These are phyloP conservation scores for Aspergillus oerlinghausenensis DNA, from an alignment of 2,329 filamentous ascomycete genomes.

Conservation along the genomic window DNA sequence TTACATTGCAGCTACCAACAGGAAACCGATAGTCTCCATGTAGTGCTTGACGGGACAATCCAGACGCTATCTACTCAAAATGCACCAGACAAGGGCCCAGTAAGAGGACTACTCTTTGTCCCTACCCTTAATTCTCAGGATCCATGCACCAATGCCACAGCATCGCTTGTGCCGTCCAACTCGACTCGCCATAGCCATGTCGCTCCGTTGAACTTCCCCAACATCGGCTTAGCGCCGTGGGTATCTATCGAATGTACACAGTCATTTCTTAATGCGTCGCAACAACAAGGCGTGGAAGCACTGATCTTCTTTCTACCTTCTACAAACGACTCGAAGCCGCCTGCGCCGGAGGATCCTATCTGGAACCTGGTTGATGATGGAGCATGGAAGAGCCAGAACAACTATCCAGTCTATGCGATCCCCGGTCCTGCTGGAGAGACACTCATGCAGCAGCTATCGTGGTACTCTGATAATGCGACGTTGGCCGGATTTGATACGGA, in stretches of 20 bases:
- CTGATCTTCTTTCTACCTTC: slow-evolving; percentile 54
- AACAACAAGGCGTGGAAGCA: slow-evolving; percentile 58
- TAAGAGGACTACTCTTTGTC: slow-evolving; percentile 80
- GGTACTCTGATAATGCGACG: slow-evolving; percentile 73
- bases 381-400: slow-evolving; percentile 66
- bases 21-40: slow-evolving; percentile 31
- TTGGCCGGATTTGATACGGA: slow-evolving; percentile 33
- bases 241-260: slow-evolving; percentile 67
- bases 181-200: slow-evolving; percentile 70
- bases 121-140: slow-evolving; percentile 60
- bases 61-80: slow-evolving; percentile 71
- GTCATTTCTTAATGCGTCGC: slow-evolving; percentile 62
- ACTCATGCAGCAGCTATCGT: slow-evolving; percentile 66
- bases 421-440: slow-evolving; percentile 61
- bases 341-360: slow-evolving; percentile 56
- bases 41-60: slow-evolving; percentile 52
- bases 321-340: slow-evolving; percentile 54
- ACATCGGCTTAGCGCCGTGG: slow-evolving; percentile 86
- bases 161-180: slow-evolving; percentile 66
- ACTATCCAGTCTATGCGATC: slow-evolving; percentile 80
- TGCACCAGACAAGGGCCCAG: slow-evolving; percentile 55
- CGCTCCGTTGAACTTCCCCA: slow-evolving; percentile 59
- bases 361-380: slow-evolving; percentile 70
- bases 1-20: slow-evolving; percentile 5
- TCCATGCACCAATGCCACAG: slow-evolving; percentile 60